A percentile compares a stretch with the other conserved stretches of the same genome.
Evolutionary conservation across 805 yeast species (phyloP).

Genomic region (Candida fluviatilis): DNA sequence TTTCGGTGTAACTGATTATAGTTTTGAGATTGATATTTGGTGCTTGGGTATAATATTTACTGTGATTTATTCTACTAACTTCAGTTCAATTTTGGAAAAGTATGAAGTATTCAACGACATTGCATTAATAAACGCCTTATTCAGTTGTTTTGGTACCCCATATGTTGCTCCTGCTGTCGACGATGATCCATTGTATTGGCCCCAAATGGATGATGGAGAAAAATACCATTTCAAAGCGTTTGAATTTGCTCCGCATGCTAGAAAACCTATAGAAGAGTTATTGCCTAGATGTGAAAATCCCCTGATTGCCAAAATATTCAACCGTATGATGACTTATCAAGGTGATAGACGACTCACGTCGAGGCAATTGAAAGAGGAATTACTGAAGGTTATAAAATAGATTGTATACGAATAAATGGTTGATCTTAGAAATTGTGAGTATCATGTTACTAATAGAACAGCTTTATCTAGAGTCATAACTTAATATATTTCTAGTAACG

Average conservation of each 20-base stretch:
- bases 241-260: conserved; percentile 11
- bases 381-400: conserved; percentile 1
- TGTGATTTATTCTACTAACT: conserved; percentile 38
- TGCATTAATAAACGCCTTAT: conserved; percentile 50
- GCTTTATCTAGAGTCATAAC: too few relatives aligned
- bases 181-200: conserved; percentile 25
- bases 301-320: conserved; percentile 24
- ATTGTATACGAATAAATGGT: too few relatives aligned
- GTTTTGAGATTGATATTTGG: conserved; percentile 66
- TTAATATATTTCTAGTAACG: too few relatives aligned
- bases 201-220: conserved; percentile 27
- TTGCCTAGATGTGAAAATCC: conserved; percentile 16
- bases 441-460: too few relatives aligned
- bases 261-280: conserved; percentile 7
- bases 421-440: too few relatives aligned
- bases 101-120: conserved; percentile 48
- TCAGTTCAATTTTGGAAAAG: conserved; percentile 24
- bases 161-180: conserved; percentile 10
- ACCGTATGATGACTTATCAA: conserved; percentile 42
- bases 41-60: conserved; percentile 60
- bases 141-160: conserved; percentile 64
- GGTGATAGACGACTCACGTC: conserved; percentile 14
- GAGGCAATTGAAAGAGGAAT: conserved; percentile 6
- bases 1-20: conserved; percentile 54
- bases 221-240: conserved; percentile 26